phyloP scores from a whole-genome alignment of 2,329 filamentous ascomycete species.

The Nemania sp. region DNA sequence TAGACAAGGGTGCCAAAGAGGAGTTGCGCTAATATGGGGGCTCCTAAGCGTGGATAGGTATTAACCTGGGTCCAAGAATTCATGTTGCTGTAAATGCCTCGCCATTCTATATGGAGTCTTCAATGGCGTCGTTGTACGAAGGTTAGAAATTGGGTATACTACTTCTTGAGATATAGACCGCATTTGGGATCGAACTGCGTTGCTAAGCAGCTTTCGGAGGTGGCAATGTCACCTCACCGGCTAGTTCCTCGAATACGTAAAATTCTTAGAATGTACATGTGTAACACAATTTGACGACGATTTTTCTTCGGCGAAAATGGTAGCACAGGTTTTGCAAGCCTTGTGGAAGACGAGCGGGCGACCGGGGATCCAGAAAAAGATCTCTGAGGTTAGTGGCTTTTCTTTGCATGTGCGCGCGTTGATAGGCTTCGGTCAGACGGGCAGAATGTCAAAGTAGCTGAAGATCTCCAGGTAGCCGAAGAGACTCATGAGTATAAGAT shows the following conservation, averaged over 20 bases:
- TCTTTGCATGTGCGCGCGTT: background rate
- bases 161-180: background rate
- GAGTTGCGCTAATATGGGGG: background rate
- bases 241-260: background rate
- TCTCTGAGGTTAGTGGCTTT: background rate
- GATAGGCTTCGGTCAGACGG: conserved; percentile 13
- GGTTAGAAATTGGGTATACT: no score
- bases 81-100: no score
- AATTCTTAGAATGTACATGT: background rate
- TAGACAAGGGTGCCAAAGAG: background rate
- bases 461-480: background rate
- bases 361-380: background rate
- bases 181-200: background rate
- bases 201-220: conserved; percentile 1
- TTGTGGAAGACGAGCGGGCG: background rate
- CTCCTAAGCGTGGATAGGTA: no score
- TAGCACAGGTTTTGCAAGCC: background rate
- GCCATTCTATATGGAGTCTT: no score
- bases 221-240: background rate
- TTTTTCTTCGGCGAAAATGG: background rate
- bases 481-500: conserved; percentile 14
- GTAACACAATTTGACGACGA: background rate
- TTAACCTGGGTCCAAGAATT: no score
- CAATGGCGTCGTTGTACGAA: no score
- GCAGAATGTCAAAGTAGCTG: background rate